Evolutionary conservation across 1,284 basidiomycete species (phyloP).

Genomic region (Naganishia liquefaciens): DNA sequence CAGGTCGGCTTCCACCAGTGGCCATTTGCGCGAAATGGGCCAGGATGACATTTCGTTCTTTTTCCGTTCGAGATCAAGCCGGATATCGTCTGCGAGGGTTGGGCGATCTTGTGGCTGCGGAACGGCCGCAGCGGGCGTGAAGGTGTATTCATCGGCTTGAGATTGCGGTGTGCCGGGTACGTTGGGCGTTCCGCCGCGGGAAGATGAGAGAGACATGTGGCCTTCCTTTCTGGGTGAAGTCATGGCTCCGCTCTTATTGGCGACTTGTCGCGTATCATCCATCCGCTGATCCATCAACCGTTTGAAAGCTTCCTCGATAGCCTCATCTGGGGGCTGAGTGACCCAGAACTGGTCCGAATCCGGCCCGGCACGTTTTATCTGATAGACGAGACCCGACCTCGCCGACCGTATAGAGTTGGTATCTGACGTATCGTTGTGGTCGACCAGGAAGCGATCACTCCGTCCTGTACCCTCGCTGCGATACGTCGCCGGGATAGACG

Average conservation of each 20-base stretch:
- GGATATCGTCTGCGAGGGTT: constrained; percentile 16
- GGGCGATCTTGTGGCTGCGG: constrained; percentile 19
- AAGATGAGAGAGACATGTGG: constrained; percentile 14
- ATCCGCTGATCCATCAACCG: constrained; percentile 26
- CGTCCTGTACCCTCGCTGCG: constrained; percentile 9
- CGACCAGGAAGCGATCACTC: constrained; percentile 6
- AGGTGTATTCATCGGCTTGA: constrained; percentile 9
- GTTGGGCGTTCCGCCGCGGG: constrained; percentile 9
- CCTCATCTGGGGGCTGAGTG: constrained; percentile 18
- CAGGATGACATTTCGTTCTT: constrained; percentile 23
- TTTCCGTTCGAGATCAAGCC: constrained; percentile 20
- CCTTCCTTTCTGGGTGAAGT: constrained; percentile 22
- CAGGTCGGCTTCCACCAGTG: constrained; percentile 21
- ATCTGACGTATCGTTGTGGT: constrained; percentile 17
- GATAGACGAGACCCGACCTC: constrained; percentile 7
- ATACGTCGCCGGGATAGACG: constrained; percentile 21
- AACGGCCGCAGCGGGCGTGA: not conserved
- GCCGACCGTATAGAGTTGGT: constrained; percentile 10
- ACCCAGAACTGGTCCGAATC: constrained; percentile 26
- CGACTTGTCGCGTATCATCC: constrained; percentile 18
- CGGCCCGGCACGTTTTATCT: constrained; percentile 15
- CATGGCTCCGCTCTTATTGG: constrained; percentile 5
- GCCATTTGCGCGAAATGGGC: constrained; percentile 26
- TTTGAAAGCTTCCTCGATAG: constrained; percentile 25
- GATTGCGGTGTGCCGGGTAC: constrained; percentile 16